A percentile compares a stretch with the other conserved stretches of the same genome.
phyloP scores from a whole-genome alignment of 257 asterid species.

The Jacaranda copaia region DNA sequence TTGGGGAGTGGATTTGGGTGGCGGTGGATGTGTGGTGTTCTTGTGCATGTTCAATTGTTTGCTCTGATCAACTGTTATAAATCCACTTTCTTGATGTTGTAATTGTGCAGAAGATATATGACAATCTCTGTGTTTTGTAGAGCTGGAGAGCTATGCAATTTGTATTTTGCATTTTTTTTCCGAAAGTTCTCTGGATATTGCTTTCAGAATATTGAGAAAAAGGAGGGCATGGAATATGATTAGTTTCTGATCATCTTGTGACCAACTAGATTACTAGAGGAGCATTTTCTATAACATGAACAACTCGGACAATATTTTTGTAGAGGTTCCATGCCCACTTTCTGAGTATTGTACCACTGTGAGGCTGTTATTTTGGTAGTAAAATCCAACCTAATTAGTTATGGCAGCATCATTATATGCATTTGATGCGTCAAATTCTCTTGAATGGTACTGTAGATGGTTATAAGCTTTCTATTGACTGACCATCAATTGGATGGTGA shows the following conservation, averaged over 20 bases:
- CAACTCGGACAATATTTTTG: neutral
- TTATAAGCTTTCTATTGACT: neutral
- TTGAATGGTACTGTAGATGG: neutral
- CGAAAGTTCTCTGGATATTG: neutral
- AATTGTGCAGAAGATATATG: neutral
- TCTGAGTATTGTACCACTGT: neutral
- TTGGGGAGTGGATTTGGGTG: neutral
- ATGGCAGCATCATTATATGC: slow-evolving; percentile 8
- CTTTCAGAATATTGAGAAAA: slow-evolving; percentile 7
- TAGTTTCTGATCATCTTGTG: neutral
- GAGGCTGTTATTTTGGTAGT: slow-evolving; percentile 14
- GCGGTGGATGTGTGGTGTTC: neutral
- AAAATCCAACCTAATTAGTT: neutral
- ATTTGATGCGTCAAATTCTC: slow-evolving; percentile 11
- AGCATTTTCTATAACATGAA: neutral
- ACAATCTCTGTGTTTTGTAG: slow-evolving; percentile 10
- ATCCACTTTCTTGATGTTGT: slow-evolving; percentile 5
- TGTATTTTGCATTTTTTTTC: neutral
- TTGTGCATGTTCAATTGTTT: neutral
- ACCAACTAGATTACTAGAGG: neutral
- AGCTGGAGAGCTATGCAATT: slow-evolving; percentile 19
- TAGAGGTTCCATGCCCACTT: neutral
- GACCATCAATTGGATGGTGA: neutral
- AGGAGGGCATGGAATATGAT: slow-evolving; percentile 1
- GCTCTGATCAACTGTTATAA: neutral